These are phyloP conservation scores for Pythium pyrilobum DNA, from an alignment of 352 stramenopile genomes.

Conservation along the genomic window DNA sequence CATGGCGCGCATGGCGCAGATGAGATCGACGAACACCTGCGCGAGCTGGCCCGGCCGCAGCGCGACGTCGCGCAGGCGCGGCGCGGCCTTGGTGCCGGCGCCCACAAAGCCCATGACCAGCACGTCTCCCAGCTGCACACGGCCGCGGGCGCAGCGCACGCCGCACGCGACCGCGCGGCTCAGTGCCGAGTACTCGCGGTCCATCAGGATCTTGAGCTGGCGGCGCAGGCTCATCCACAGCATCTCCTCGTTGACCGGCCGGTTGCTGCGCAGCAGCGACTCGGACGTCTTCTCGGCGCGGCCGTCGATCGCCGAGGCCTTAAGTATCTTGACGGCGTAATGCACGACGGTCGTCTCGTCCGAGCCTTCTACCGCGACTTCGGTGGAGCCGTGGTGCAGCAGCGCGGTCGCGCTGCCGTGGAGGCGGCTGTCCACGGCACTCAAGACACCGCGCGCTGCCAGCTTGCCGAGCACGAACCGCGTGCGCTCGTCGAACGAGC, in stretches of 20 bases:
- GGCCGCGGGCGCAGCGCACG: slow-evolving; percentile 29
- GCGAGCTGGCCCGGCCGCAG: slow-evolving; percentile 37
- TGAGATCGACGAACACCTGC: slow-evolving; percentile 32
- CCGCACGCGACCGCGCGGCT: slow-evolving; percentile 25
- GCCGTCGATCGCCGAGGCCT: slow-evolving; percentile 46
- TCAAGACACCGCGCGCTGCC: slow-evolving; percentile 21
- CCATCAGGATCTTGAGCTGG: slow-evolving; percentile 47
- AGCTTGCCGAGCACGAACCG: slow-evolving; percentile 14
- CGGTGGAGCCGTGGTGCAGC: slow-evolving; percentile 54
- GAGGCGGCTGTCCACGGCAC: slow-evolving; percentile 38
- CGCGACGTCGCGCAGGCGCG: slow-evolving; percentile 38
- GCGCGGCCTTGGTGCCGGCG: slow-evolving; percentile 26
- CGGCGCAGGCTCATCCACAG: slow-evolving; percentile 56
- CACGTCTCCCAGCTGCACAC: slow-evolving; percentile 43
- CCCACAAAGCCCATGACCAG: slow-evolving; percentile 54
- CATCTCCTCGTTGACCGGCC: slow-evolving; percentile 34
- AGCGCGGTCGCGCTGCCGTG: slow-evolving; percentile 44
- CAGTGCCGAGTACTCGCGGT: slow-evolving; percentile 46
- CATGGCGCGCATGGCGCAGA: slow-evolving; percentile 34
- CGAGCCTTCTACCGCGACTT: slow-evolving; percentile 25
- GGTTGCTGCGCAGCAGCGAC: slow-evolving; percentile 36
- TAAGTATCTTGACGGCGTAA: slow-evolving; percentile 75
- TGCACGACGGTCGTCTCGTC: slow-evolving; percentile 42
- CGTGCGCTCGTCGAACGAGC: slow-evolving; percentile 18
- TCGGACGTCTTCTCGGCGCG: slow-evolving; percentile 34